These are phyloP conservation scores for Geotrichum ghanense DNA, from an alignment of 805 yeast genomes.

Conservation along the genomic window DNA sequence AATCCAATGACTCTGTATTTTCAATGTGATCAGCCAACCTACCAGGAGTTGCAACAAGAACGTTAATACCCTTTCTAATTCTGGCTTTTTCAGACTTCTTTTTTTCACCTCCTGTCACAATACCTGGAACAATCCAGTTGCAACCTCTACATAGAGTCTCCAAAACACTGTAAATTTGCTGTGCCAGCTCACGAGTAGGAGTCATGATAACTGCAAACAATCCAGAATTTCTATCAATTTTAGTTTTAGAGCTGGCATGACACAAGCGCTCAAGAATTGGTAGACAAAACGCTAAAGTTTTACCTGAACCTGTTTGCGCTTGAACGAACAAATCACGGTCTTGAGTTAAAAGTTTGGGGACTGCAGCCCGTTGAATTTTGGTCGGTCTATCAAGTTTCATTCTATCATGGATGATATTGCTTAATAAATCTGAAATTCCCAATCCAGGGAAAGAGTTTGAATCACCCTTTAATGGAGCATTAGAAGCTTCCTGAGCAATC, in stretches of 20 bases:
- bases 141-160: constrained; percentile 50
- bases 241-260: constrained; percentile 29
- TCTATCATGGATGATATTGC: constrained; percentile 42
- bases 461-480: constrained; percentile 66
- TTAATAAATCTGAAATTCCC: constrained; percentile 48
- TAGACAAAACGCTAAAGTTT: constrained; percentile 75
- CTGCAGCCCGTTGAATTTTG: constrained; percentile 68
- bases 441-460: constrained; percentile 59
- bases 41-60: constrained; percentile 97
- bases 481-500: constrained; percentile 44
- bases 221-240: constrained; percentile 55
- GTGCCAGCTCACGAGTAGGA: constrained; percentile 92
- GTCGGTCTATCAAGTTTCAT: constrained; percentile 55
- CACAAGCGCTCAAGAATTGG: constrained; percentile 73
- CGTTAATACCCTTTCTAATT: constrained; percentile 87
- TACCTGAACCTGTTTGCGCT: constrained; percentile 98
- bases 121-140: constrained; percentile 87
- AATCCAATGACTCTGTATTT: constrained; percentile 65
- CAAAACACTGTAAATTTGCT: constrained; percentile 75
- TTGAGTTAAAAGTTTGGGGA: constrained; percentile 44
- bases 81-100: constrained; percentile 95
- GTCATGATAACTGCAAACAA: constrained; percentile 79
- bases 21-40: constrained; percentile 89
- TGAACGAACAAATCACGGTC: constrained; percentile 71
- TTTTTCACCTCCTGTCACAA: constrained; percentile 97